Evolutionary conservation across 179 eudicot genomes (phyloP), one percentile per base, ranked within the genome.

Genomic region (Carnegiea gigantea): DNA sequence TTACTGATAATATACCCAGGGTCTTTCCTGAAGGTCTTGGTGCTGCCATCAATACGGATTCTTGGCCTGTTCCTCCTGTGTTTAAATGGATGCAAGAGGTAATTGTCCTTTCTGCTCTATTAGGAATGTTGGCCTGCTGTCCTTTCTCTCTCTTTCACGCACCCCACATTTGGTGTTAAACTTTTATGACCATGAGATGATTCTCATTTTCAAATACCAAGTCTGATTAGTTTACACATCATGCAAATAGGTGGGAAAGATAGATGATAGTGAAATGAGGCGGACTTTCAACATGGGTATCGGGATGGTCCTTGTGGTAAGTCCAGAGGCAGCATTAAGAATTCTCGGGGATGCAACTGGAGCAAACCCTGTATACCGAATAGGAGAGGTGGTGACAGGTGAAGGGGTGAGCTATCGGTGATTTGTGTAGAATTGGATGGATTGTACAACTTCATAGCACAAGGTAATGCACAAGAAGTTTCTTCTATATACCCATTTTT

Each of bases 41-140:
- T 30, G 99, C 99, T 60, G 82, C 79, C 57, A 88, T 96, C 72
- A 80, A 84, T 77, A 82, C 86, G 59, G 87, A 89, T 85, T 89
- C 99, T 36, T 92, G 99, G 98, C 89, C 84, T 5, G 83, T 92
- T 54, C 98, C 89, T 84, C 97, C 99, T 3, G 91, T 96, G 73
- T 96, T 96, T 80, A 96, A 91, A 79, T 96, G 99, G 99, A 89
- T 94, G 53, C 98, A 96, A 87, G 90, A 94, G 96, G 99, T 94
- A 65, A 80, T 53, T 40, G 7, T 24, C 24, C 26, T 75, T 11
- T 51, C 17, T 51, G 44, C 44, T 40, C 36, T 33, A 33, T 33
- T 33, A 33, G 36, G 36, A 40, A 40, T 40, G 7, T 40, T 64
- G 15, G 53, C 9, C 7, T 48, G 53, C 53, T 11, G 12, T 48